A percentile compares a stretch with the other conserved stretches of the same genome.
These are phyloP conservation scores for Mucor indicus DNA, from an alignment of 371 early-diverging fungal species.

Conservation along the genomic window DNA sequence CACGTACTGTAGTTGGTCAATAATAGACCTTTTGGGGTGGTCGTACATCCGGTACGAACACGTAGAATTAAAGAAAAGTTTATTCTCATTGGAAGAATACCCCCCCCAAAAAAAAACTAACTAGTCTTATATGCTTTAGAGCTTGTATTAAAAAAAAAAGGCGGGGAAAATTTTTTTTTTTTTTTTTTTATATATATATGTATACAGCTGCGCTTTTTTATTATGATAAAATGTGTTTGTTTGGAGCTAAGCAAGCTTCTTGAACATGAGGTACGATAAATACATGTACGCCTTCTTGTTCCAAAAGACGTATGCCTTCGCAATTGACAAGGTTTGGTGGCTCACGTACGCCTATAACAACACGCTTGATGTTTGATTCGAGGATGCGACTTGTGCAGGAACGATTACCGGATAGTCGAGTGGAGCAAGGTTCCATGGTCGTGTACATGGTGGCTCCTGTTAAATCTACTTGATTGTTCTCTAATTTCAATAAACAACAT, in stretches of 20 bases:
- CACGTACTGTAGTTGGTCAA: conserved; percentile 97
- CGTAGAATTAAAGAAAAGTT: conserved; percentile 97
- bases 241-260: conserved; percentile 71
- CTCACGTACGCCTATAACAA: conserved; percentile 87
- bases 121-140: too few species aligned
- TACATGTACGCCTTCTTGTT: conserved; percentile 64
- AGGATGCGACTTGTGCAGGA: conserved; percentile 71
- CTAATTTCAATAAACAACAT: conserved; percentile 70
- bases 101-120: background rate
- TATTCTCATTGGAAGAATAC: conserved; percentile 64
- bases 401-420: conserved; percentile 72
- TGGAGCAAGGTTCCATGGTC: conserved; percentile 91
- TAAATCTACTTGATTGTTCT: background rate
- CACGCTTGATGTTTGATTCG: conserved; percentile 66
- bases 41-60: conserved; percentile 94
- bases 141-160: too few species aligned
- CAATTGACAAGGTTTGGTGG: conserved; percentile 82
- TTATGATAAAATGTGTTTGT: conserved; percentile 53
- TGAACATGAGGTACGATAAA: conserved; percentile 63
- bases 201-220: background rate
- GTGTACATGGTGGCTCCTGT: conserved; percentile 70
- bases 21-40: conserved; percentile 98
- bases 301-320: conserved; percentile 60
- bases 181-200: too few species aligned
- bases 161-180: too few species aligned